phyloP scores from a whole-genome alignment of 2,329 filamentous ascomycete genomes.

The Diaporthe vexans region DNA sequence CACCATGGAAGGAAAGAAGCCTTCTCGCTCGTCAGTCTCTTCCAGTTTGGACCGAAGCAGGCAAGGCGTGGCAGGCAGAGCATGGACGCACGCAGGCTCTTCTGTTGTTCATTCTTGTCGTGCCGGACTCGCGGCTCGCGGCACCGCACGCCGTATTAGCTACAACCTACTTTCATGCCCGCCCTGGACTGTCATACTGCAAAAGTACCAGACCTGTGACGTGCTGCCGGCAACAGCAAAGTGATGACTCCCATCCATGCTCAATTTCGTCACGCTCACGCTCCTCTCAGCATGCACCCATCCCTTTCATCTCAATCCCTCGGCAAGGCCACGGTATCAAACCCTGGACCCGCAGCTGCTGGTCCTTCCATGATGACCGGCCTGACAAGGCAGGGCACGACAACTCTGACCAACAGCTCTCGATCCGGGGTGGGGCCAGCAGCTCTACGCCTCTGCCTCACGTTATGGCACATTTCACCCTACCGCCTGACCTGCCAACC shows the following conservation, averaged over 20 bases:
- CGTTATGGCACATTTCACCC: neutral
- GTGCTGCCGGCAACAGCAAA: constrained; percentile 22
- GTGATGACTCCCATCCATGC: constrained; percentile 28
- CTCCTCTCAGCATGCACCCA: constrained; percentile 24
- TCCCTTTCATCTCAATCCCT: constrained; percentile 27
- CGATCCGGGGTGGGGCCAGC: neutral
- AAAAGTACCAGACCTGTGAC: constrained; percentile 30
- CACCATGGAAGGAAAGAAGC: constrained; percentile 35
- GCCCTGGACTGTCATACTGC: constrained; percentile 22
- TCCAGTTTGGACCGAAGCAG: neutral
- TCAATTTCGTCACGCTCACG: constrained; percentile 36
- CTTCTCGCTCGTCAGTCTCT: constrained; percentile 17
- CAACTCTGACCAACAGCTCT: neutral
- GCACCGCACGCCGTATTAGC: neutral
- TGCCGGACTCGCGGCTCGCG: neutral
- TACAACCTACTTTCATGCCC: neutral
- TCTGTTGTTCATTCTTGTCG: neutral
- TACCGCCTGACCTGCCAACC: constrained; percentile 2
- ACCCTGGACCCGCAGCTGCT: constrained; percentile 30
- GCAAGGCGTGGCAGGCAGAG: neutral
- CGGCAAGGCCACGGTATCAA: constrained; percentile 31
- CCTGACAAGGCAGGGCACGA: constrained; percentile 4
- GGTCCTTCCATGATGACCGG: constrained; percentile 25
- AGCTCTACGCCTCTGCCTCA: neutral
- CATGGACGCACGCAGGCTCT: neutral